A percentile compares a stretch with the other conserved stretches of the same genome.
Evolutionary conservation across 805 yeast species (phyloP).

Genomic region (Candida oleophila): DNA sequence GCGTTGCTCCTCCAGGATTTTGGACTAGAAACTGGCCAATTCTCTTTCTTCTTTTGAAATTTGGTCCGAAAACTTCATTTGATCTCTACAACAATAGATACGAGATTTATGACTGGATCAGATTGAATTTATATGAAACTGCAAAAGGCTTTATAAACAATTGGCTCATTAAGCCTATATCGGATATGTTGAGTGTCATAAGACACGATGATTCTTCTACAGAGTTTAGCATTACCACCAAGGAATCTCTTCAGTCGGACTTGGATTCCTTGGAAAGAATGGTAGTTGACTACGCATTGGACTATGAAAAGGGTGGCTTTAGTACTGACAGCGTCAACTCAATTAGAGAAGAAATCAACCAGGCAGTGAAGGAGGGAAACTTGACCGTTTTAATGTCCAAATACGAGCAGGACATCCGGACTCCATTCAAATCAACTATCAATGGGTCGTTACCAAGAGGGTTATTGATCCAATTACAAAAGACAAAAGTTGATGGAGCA

Average conservation of each 20-base stretch:
- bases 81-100: conserved; percentile 50
- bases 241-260: conserved; percentile 76
- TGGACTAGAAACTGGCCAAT: conserved; percentile 68
- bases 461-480: conserved; percentile 87
- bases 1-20: conserved; percentile 34
- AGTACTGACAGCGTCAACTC: conserved; percentile 17
- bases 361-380: conserved; percentile 68
- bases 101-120: conserved; percentile 55
- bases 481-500: conserved; percentile 93
- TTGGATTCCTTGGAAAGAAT: conserved; percentile 79
- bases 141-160: conserved; percentile 65
- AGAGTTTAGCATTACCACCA: conserved; percentile 73
- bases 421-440: conserved; percentile 63
- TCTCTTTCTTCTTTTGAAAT: conserved; percentile 35
- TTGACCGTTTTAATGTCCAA: conserved; percentile 74
- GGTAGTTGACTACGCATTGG: conserved; percentile 69
- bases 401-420: conserved; percentile 72
- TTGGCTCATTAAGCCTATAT: conserved; percentile 81
- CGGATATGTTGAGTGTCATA: conserved; percentile 73
- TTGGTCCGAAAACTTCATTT: conserved; percentile 53
- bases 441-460: conserved; percentile 75
- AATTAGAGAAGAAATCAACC: conserved; percentile 33
- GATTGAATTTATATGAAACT: conserved; percentile 62
- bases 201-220: conserved; percentile 71
- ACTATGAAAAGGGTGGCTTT: conserved; percentile 15